These are phyloP conservation scores for Ogataea methylovora DNA, from an alignment of 805 yeast genomes.

Conservation along the genomic window DNA sequence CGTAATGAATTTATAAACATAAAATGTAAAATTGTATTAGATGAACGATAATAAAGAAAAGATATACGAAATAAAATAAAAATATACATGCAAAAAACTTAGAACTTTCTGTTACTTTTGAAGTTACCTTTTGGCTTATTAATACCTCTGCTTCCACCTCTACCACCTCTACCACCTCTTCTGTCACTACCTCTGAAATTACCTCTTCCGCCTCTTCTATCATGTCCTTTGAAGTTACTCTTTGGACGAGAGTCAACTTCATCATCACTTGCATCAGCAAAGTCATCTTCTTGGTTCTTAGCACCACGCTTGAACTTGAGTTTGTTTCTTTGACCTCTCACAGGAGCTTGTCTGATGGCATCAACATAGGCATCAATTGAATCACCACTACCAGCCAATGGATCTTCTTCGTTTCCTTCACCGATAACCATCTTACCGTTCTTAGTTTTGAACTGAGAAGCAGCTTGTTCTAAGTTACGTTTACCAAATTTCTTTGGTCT, in stretches of 20 bases:
- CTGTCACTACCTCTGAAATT: neutral
- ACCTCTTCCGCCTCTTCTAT: slow-evolving; percentile 2
- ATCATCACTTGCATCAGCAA: slow-evolving; percentile 43
- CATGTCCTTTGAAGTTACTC: neutral
- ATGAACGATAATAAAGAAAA: no score
- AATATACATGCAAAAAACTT: no score
- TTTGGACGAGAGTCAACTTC: slow-evolving; percentile 14
- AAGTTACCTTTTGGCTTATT: slow-evolving; percentile 37
- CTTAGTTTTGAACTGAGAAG: slow-evolving; percentile 39
- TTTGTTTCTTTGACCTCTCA: slow-evolving; percentile 87
- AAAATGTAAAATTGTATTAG: no score
- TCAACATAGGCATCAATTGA: slow-evolving; percentile 91
- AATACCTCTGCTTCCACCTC: slow-evolving; percentile 13
- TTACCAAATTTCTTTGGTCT: slow-evolving; percentile 59
- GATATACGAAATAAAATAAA: no score
- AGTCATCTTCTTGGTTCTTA: slow-evolving; percentile 32
- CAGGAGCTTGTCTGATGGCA: slow-evolving; percentile 89
- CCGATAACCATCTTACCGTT: slow-evolving; percentile 65
- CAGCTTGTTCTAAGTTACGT: slow-evolving; percentile 26
- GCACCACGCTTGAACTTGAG: slow-evolving; percentile 74
- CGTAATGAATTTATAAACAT: no score
- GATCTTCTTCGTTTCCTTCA: slow-evolving; percentile 42
- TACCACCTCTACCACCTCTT: slow-evolving; percentile 2
- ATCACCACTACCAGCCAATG: slow-evolving; percentile 34
- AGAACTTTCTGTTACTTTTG: no score